Evolutionary conservation across 331 rosid genomes (phyloP), one percentile per base, ranked within the genome.

Genomic region (Stylosanthes scabra): DNA sequence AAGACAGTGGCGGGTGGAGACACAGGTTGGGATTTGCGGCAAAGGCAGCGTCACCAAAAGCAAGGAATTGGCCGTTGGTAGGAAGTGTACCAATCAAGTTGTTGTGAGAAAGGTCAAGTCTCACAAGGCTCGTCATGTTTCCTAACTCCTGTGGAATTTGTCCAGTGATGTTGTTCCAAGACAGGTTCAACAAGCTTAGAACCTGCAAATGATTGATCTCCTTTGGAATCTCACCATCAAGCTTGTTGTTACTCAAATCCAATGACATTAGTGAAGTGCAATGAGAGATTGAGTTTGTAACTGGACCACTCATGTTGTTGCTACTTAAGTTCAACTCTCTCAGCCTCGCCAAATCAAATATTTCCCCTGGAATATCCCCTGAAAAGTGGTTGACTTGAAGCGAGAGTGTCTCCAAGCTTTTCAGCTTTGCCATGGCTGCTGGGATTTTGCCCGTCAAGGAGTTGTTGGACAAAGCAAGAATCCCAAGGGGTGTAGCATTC

Each of bases 401-500:
- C 5, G 56, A 50, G 20, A 50, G 7, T n/a, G 56, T 12, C 20
- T 6, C 8, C 20, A 50, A 13, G 20, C 56, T 50, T n/a, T 50
- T 50, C 20, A 50, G 20, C 20, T 50, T 50, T 50, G 20, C 16
- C 6, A 50, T n/a, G 1, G 20, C 9, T n/a, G 20, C 20, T 50
- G 25, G 8, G 5, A 50, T n/a, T 8, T 50, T 50, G 13, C 56
- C 56, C 2, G 1, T 13, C 20, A 50, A 50, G 56, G 56, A 50
- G 14, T 50, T 50, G 56, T 50, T 50, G 56, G 16, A 50, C 56
- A 50, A 6, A 3, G 6, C 14, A 50, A 50, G 56, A 50, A 11
- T 14, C 11, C 3, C 59, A 52, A 90, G 74, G 0, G 51, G 28
- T 3, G 45, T 64, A 1, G 81, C 88, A 0, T 84, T 74, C n/a